A percentile compares a stretch with the other conserved stretches of the same genome.
Conservation (phyloP, 768 basidiomycete genomes). For the Strobilomyces confusus region DNA sequence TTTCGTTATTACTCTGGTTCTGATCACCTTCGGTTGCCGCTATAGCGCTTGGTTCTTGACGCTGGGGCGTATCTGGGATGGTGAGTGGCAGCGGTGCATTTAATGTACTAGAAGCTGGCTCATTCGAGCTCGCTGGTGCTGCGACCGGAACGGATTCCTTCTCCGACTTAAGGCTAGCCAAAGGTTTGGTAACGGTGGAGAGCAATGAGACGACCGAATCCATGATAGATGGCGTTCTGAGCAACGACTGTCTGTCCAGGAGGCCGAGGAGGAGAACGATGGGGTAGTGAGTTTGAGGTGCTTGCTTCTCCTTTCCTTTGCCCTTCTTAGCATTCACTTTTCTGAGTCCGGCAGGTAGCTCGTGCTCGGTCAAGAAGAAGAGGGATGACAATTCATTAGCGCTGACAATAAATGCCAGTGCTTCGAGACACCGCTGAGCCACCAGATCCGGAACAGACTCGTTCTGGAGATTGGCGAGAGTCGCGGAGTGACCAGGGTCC, state of each 20-base stretch:
- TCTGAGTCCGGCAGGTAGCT: conserved; percentile 75
- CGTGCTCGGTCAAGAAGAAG: conserved; percentile 96
- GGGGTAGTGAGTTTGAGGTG: conserved; percentile 80
- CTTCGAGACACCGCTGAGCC: conserved; percentile 92
- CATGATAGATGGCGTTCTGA: conserved; percentile 87
- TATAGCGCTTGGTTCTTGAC: conserved; percentile 15
- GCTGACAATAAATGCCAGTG: conserved; percentile 80
- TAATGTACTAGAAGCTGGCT: conserved; percentile 3
- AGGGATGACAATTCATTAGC: conserved; percentile 80
- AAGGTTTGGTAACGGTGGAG: conserved; percentile 82
- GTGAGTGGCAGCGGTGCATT: conserved; percentile 4
- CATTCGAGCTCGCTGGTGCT: conserved; percentile 17
- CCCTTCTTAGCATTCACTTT: conserved; percentile 75
- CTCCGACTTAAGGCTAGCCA: conserved; percentile 58
- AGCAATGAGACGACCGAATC: conserved; percentile 88
- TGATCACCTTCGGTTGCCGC: conserved; percentile 16
- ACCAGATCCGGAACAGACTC: conserved; percentile 91
- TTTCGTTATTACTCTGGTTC: conserved; percentile 23
- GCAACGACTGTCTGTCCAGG: conserved; percentile 80
- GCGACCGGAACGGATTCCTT: conserved; percentile 31
- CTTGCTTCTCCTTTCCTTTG: conserved; percentile 90
- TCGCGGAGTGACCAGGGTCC: conserved; percentile 49
- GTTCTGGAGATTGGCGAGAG: conserved; percentile 52
- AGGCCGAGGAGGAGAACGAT: conserved; percentile 86
- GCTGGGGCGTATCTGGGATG: conserved; percentile 7